These are phyloP conservation scores for Aureobasidium musti DNA, from an alignment of 2,329 filamentous ascomycete genomes.

Conservation along the genomic window DNA sequence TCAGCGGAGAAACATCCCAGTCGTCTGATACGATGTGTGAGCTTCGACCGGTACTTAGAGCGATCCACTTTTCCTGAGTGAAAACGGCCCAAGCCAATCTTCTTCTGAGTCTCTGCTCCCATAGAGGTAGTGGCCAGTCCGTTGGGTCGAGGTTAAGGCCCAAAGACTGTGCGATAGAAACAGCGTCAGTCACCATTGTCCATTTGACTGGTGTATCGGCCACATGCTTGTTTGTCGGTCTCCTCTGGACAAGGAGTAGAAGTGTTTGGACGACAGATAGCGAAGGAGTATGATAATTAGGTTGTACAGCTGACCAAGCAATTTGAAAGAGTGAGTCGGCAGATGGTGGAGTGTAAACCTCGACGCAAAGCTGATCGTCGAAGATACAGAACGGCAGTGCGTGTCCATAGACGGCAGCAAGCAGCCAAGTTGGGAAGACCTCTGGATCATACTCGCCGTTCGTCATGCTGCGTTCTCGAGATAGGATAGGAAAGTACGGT, in stretches of 20 bases:
- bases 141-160: conserved; percentile 64
- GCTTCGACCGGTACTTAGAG: conserved; percentile 59
- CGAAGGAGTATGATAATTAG: conserved; percentile 39
- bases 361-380: conserved; percentile 45
- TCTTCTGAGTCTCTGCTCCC: conserved; percentile 64
- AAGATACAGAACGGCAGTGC: conserved; percentile 50
- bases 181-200: conserved; percentile 42
- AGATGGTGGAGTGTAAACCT: conserved; percentile 41
- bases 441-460: conserved; percentile 39
- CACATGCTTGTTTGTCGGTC: conserved; percentile 41
- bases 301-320: conserved; percentile 39
- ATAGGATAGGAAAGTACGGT: conserved; percentile 50
- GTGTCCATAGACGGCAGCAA: conserved; percentile 49
- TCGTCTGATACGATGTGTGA: conserved; percentile 57
- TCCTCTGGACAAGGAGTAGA: conserved; percentile 40
- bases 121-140: conserved; percentile 62
- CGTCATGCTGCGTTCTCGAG: conserved; percentile 41
- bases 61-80: conserved; percentile 66
- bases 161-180: conserved; percentile 61
- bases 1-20: conserved; percentile 56
- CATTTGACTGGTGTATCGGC: conserved; percentile 42
- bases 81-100: conserved; percentile 65
- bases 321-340: conserved; percentile 40
- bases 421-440: conserved; percentile 43
- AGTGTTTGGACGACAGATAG: conserved; percentile 40